phyloP scores from a whole-genome alignment of 176 grass and related monocot genomes.

The Avena insularis region DNA sequence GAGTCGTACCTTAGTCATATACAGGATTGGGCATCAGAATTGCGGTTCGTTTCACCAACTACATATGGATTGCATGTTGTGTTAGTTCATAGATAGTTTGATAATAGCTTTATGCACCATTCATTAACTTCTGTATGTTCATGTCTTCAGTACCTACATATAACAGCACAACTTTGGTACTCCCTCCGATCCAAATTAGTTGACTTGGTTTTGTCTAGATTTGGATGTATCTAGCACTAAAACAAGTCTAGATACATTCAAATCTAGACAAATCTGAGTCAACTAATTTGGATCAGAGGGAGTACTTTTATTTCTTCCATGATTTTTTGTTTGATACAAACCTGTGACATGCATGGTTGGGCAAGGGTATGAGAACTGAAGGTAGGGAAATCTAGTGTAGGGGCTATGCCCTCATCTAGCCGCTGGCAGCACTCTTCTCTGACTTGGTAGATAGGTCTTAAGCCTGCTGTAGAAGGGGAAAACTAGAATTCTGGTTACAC shows the following conservation, averaged over 20 bases:
- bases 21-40: constrained; percentile 84
- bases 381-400: background rate
- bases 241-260: too few relatives aligned
- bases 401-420: background rate
- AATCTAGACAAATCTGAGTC: too few relatives aligned
- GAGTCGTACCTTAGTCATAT: constrained; percentile 78
- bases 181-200: background rate
- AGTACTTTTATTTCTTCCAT: background rate
- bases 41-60: constrained; percentile 60
- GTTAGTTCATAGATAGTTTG: constrained; percentile 15
- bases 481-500: constrained; percentile 14
- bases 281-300: too few relatives aligned
- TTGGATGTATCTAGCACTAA: too few relatives aligned
- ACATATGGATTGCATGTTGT: constrained; percentile 27
- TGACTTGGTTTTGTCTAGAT: too few relatives aligned
- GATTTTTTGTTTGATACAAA: constrained; percentile 7
- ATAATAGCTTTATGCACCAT: background rate
- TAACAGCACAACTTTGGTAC: background rate
- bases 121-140: constrained; percentile 11
- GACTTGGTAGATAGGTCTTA: constrained; percentile 12
- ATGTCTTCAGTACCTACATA: background rate
- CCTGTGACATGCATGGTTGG: background rate
- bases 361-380: background rate
- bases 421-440: background rate
- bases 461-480: background rate